Evolutionary conservation across 345 rosid species (phyloP), one percentile per base, ranked within the genome.

Genomic region (Arabis alpina): DNA sequence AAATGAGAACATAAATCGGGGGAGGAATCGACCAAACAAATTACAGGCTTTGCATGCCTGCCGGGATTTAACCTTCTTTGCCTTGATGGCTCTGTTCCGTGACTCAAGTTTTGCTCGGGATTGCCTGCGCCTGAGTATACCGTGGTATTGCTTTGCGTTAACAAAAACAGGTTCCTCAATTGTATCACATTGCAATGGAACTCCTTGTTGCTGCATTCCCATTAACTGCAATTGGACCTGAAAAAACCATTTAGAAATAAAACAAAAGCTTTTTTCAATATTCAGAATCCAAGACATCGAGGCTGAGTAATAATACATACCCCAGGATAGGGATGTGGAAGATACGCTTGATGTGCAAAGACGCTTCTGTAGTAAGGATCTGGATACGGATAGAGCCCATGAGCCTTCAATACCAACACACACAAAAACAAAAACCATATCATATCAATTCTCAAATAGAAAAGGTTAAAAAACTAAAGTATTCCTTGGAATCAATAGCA

Each of bases 161-260:
- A 94, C 99, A 83, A 91, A 94, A 42, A 94, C 96, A 58, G 99
- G 99, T 61, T 94, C 99, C 74, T 94, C 99, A 68, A 94, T 83
- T 58, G 97, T 86, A 81, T 88, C 93, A 28, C 97, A 79, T 63
- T 91, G 96, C 77, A 94, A 76, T 55, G 99, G 99, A 76, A 94
- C 92, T 47, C 96, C 99, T 75, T 89, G 93, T 71, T 94, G 99
- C 80, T 94, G 99, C 74, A 91, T 88, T 77, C 93, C 97, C 96
- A 94, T 91, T 43, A 94, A 80, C 85, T 94, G 97, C 79, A 91
- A 79, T 54, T 91, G 97, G 69, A 89, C 96, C 94, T 89, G 77
- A 50, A 67, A 50, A 19, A 43, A 45, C 28, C n/a, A 24, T 15
- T 34, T 8, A 1, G 1, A 32, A 34, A 12, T 47, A 14, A 60